Conservation (phyloP, 2,329 filamentous ascomycete genomes). For the Colletotrichum zoysiae region DNA sequence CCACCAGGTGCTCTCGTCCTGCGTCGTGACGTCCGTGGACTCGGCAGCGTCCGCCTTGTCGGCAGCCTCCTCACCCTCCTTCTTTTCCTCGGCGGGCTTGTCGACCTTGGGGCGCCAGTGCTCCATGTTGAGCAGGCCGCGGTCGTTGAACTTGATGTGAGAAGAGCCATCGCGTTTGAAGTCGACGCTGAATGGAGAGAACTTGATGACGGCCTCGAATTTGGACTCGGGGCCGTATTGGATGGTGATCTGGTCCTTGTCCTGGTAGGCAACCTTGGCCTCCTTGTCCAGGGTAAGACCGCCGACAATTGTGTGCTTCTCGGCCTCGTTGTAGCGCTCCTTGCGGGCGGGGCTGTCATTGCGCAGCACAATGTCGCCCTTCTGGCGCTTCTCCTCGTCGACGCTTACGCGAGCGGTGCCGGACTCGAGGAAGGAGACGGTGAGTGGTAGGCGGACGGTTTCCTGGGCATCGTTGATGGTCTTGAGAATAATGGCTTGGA, state of each 20-base stretch:
- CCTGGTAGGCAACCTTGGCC: constrained; percentile 75
- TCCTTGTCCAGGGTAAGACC: constrained; percentile 79
- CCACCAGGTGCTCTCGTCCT: constrained; percentile 96
- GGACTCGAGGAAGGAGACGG: constrained; percentile 88
- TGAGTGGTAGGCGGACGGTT: constrained; percentile 83
- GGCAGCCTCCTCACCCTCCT: constrained; percentile 61
- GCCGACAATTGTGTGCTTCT: constrained; percentile 87
- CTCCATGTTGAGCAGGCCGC: constrained; percentile 92
- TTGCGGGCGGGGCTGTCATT: constrained; percentile 88
- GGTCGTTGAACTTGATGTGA: constrained; percentile 89
- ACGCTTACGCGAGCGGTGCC: constrained; percentile 88
- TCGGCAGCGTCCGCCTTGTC: constrained; percentile 54
- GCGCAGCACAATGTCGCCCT: constrained; percentile 88
- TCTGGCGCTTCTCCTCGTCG: constrained; percentile 91
- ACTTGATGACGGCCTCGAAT: constrained; percentile 86
- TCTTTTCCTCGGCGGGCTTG: constrained; percentile 62
- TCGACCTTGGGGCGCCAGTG: constrained; percentile 95
- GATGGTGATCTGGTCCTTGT: constrained; percentile 77
- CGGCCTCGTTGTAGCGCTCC: constrained; percentile 93
- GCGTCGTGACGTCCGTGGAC: constrained; percentile 55
- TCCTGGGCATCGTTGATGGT: constrained; percentile 74
- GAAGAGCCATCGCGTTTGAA: constrained; percentile 86
- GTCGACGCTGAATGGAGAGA: constrained; percentile 85
- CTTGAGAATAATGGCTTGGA: constrained; percentile 87
- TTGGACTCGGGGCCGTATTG: constrained; percentile 81